A percentile compares a stretch with the other conserved stretches of the same genome.
Conservation (phyloP, 495 filamentous ascomycete genomes). For the Penicillium cinerascens region DNA sequence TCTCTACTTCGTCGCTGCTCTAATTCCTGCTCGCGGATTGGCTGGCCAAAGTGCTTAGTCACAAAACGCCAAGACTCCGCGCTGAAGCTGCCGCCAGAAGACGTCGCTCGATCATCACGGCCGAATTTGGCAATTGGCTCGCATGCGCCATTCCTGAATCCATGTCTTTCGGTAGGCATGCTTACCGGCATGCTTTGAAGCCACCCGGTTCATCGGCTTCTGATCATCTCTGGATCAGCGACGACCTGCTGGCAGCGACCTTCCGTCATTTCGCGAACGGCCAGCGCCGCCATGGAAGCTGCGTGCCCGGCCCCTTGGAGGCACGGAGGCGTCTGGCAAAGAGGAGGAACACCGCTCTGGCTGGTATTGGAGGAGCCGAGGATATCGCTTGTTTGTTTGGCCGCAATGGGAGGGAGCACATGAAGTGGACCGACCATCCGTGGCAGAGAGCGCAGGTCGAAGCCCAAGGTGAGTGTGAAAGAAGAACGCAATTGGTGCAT, state of each 20-base stretch:
- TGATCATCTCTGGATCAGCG: conserved; percentile 53
- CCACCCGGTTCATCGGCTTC: conserved; percentile 22
- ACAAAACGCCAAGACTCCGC: conserved; percentile 10
- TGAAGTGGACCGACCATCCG: conserved; percentile 39
- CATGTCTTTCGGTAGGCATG: conserved; percentile 47
- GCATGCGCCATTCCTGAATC: conserved; percentile 18
- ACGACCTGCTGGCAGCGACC: conserved; percentile 49
- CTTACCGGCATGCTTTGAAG: conserved; percentile 39
- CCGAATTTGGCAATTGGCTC: conserved; percentile 24
- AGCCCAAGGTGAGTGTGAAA: conserved; percentile 20
- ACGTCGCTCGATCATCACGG: not conserved
- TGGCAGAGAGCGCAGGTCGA: conserved; percentile 27
- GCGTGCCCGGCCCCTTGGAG: conserved; percentile 57
- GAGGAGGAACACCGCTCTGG: conserved; percentile 47
- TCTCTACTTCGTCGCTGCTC: not conserved
- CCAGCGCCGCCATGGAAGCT: conserved; percentile 49
- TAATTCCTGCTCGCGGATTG: not conserved
- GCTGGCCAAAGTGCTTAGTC: conserved; percentile 1
- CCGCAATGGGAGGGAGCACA: conserved; percentile 43
- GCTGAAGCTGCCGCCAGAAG: conserved; percentile 10
- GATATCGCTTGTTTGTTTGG: conserved; percentile 44
- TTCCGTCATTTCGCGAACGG: conserved; percentile 46
- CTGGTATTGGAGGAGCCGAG: conserved; percentile 30
- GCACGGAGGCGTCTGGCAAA: conserved; percentile 51
- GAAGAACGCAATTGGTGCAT: not conserved